Percentiles rank a stretch among this genome's conserved stretches.
Evolutionary conservation across 192 early-diverging fungal genomes (phyloP).

Genomic region (Martensiomyces pterosporus): DNA sequence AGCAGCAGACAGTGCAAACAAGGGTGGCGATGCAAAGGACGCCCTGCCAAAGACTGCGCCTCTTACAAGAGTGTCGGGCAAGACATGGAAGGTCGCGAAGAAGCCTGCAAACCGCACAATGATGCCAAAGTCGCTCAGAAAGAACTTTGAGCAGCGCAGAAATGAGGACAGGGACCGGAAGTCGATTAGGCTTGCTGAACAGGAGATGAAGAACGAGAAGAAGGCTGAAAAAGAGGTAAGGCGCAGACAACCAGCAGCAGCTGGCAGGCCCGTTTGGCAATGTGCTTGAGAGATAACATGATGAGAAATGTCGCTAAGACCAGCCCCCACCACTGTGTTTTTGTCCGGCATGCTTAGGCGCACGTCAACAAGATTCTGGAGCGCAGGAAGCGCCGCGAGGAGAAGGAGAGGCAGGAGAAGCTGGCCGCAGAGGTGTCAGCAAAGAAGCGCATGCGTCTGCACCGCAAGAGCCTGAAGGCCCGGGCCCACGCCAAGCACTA

Average conservation of each 20-base stretch:
- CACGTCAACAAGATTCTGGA: conserved; percentile 29
- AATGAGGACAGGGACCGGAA: conserved; percentile 17
- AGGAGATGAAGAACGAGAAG: conserved; percentile 39
- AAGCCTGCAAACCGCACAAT: conserved; percentile 39
- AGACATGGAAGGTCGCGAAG: conserved; percentile 40
- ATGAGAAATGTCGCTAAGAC: no score
- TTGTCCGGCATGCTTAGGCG: no score
- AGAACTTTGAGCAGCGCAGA: conserved; percentile 40
- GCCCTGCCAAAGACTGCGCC: conserved; percentile 14
- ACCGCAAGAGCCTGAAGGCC: conserved; percentile 49
- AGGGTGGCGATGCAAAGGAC: background rate
- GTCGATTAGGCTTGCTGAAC: conserved; percentile 24
- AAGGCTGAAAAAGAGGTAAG: conserved; percentile 23
- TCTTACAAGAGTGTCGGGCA: conserved; percentile 38
- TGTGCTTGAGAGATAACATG: no score
- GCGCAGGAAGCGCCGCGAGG: conserved; percentile 39
- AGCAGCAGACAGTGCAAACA: no score
- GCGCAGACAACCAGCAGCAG: no score
- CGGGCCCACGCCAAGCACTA: conserved; percentile 51
- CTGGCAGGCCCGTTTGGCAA: no score
- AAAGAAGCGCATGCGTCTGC: conserved; percentile 46
- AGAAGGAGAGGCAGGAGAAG: conserved; percentile 31
- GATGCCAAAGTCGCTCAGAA: conserved; percentile 40
- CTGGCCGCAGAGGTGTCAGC: conserved; percentile 42
- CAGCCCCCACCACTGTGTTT: no score